Conservation (phyloP, 2,329 filamentous ascomycete species). For the Colletotrichum simmondsii region DNA sequence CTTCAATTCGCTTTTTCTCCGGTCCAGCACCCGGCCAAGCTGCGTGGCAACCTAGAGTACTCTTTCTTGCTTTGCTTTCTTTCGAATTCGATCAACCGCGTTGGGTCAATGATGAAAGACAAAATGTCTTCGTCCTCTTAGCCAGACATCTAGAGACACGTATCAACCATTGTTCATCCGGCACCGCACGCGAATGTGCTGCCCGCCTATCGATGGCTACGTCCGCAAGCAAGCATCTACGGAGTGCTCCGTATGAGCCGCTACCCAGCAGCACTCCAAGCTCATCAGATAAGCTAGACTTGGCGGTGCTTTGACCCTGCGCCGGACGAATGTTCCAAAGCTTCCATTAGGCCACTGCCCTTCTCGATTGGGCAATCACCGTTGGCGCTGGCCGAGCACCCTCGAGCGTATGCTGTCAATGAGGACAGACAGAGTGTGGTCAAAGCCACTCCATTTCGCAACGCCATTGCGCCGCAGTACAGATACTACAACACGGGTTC, state of each 20-base stretch:
- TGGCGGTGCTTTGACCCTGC: slow-evolving; percentile 25
- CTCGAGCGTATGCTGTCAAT: slow-evolving; percentile 11
- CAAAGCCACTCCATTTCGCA: slow-evolving; percentile 18
- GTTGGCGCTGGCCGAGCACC: slow-evolving; percentile 2
- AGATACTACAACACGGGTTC: background rate
- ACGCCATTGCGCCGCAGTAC: background rate
- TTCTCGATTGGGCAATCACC: slow-evolving; percentile 22
- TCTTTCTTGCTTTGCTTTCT: background rate
- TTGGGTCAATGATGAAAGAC: background rate
- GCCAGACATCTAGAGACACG: no score
- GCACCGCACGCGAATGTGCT: background rate
- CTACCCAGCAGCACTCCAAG: slow-evolving; percentile 1
- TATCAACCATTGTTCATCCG: background rate
- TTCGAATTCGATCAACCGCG: background rate
- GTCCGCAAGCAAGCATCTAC: slow-evolving; percentile 3
- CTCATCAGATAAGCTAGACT: slow-evolving; percentile 26
- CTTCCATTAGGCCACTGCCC: slow-evolving; percentile 28
- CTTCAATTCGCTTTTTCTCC: background rate
- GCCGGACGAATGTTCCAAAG: slow-evolving; percentile 32
- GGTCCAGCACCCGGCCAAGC: background rate
- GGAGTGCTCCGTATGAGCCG: background rate
- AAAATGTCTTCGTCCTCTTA: background rate
- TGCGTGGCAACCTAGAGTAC: no score
- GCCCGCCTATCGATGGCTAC: background rate
- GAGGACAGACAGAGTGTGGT: slow-evolving; percentile 21